Percentiles rank a stretch among this genome's conserved stretches.
These are phyloP conservation scores for Diaporthe citri DNA, from an alignment of 2,329 filamentous ascomycete species.

Conservation along the genomic window DNA sequence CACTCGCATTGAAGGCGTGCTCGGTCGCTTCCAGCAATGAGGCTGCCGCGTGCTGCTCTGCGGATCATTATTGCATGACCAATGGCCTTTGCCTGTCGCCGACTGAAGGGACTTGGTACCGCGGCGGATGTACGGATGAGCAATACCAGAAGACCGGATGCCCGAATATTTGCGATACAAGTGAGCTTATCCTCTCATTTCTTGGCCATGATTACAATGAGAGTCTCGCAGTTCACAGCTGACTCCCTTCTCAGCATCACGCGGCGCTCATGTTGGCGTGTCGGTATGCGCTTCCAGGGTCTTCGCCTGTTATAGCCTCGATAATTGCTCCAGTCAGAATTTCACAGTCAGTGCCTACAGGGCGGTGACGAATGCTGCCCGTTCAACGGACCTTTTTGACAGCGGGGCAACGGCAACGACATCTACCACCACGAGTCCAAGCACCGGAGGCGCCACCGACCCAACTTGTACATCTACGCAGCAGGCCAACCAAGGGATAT, in stretches of 20 bases:
- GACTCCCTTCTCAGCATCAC: not conserved
- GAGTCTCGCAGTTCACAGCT: not conserved
- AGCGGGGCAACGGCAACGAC: conserved; percentile 1
- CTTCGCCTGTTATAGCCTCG: not conserved
- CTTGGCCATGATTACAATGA: too few relatives aligned
- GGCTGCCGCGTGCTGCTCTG: conserved; percentile 21
- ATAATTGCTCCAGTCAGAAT: not conserved
- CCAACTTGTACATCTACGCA: not conserved
- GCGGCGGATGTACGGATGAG: conserved; percentile 30
- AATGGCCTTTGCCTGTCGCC: conserved; percentile 24
- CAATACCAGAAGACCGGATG: not conserved
- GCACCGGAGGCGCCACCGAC: not conserved
- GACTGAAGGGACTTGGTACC: conserved; percentile 22
- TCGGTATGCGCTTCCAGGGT: not conserved
- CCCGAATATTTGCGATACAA: not conserved
- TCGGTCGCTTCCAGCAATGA: not conserved
- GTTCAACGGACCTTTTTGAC: not conserved
- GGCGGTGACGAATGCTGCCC: not conserved
- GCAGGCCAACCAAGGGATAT: not conserved
- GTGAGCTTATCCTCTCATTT: not conserved
- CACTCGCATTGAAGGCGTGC: conserved; percentile 2
- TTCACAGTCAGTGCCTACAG: not conserved
- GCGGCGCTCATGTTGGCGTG: not conserved
- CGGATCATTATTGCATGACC: conserved; percentile 20
- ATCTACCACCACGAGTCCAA: not conserved